Evolutionary conservation across 1,284 basidiomycete genomes (phyloP).

Genomic region (Fomitopsis pinicola): DNA sequence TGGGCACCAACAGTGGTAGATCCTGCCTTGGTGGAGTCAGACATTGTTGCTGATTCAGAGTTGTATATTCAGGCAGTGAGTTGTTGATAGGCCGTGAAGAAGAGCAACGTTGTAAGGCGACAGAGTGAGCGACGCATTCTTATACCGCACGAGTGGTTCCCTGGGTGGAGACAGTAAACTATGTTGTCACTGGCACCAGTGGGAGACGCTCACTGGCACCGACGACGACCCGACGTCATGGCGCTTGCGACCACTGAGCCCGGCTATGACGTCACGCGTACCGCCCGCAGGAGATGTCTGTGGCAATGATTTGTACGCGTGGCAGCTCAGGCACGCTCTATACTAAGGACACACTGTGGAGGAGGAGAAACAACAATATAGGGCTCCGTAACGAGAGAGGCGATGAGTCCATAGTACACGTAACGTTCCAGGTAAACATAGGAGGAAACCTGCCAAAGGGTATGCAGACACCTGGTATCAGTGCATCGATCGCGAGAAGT

Average conservation of each 20-base stretch:
- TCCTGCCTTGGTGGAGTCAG: conserved; percentile 15
- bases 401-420: background rate
- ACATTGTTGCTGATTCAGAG: background rate
- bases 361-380: background rate
- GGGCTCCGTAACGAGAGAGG: background rate
- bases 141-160: background rate
- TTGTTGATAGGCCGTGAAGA: background rate
- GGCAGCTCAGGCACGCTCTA: background rate
- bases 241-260: no score
- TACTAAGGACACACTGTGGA: background rate
- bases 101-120: background rate
- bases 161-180: background rate
- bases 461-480: conserved; percentile 7
- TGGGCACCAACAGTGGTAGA: background rate
- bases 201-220: background rate
- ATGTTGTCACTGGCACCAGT: background rate
- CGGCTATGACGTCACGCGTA: conserved; percentile 9
- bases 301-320: background rate
- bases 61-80: background rate
- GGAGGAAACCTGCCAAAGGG: background rate
- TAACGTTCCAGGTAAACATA: background rate
- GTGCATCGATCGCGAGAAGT: background rate
- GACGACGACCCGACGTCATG: background rate
- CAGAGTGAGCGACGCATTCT: background rate
- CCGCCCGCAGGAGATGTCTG: background rate